Percentiles rank a stretch among this genome's conserved stretches.
Evolutionary conservation across 345 rosid genomes (phyloP).

Genomic region (Pistacia atlantica): DNA sequence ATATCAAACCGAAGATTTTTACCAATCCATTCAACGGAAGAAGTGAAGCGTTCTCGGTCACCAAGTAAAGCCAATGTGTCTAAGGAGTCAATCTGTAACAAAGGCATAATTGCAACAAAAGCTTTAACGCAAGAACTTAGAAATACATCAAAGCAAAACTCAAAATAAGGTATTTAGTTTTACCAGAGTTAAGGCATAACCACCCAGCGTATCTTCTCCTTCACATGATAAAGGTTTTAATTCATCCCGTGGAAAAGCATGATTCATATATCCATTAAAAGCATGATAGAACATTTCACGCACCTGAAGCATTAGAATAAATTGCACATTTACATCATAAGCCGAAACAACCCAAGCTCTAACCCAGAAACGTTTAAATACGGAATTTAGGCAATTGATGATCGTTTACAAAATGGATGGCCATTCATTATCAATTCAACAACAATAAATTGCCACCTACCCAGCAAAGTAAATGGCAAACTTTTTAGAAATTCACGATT

Average conservation of each 20-base stretch:
- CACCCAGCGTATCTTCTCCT: conserved; percentile 95
- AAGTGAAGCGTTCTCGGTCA: conserved; percentile 65
- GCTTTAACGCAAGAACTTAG: conserved; percentile 17
- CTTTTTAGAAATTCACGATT: background rate
- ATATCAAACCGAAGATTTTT: conserved; percentile 95
- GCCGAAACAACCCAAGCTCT: background rate
- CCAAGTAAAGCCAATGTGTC: conserved; percentile 92
- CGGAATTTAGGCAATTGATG: background rate
- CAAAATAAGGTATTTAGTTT: background rate
- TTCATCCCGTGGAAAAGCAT: conserved; percentile 96
- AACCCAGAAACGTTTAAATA: background rate
- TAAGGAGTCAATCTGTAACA: conserved; percentile 82
- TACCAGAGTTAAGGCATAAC: conserved; percentile 96
- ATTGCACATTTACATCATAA: background rate
- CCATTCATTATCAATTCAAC: background rate
- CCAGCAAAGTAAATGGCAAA: background rate
- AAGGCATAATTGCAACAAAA: conserved; percentile 15
- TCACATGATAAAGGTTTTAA: conserved; percentile 81
- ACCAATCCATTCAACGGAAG: conserved; percentile 97
- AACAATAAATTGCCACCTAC: background rate
- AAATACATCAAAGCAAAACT: background rate
- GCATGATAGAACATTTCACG: conserved; percentile 98
- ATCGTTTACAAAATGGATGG: background rate
- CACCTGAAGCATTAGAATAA: conserved; percentile 48
- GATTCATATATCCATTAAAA: conserved; percentile 91